These are phyloP conservation scores for Magnolia sinica DNA, from an alignment of 164 flowering plant genomes.

Conservation along the genomic window DNA sequence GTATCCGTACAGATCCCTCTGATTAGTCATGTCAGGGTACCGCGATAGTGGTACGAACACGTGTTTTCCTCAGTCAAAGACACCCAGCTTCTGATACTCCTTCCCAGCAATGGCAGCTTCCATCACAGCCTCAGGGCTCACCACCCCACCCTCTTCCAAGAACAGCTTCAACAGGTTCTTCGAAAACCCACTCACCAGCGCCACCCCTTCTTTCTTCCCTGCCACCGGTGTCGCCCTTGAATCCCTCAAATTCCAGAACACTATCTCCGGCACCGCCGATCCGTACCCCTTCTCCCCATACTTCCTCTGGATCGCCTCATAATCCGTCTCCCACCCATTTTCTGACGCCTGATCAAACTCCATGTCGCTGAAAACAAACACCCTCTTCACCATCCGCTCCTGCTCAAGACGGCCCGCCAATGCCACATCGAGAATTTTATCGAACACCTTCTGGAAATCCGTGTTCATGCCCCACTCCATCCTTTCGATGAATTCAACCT, in stretches of 20 bases:
- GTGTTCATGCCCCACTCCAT: constrained; percentile 36
- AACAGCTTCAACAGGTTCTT: constrained; percentile 48
- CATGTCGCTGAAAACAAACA: constrained; percentile 67
- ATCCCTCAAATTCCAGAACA: constrained; percentile 49
- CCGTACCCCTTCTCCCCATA: constrained; percentile 28
- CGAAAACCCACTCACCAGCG: constrained; percentile 54
- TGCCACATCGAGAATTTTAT: constrained; percentile 24
- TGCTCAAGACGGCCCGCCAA: constrained; percentile 10
- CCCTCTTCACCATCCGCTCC: constrained; percentile 38
- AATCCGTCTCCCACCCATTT: constrained; percentile 51
- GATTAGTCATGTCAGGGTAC: too few relatives aligned
- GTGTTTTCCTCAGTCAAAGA: constrained; percentile 28
- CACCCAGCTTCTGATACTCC: constrained; percentile 32
- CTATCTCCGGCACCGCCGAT: constrained; percentile 41
- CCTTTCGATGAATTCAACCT: constrained; percentile 8
- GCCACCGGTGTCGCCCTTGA: constrained; percentile 43
- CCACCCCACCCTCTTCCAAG: constrained; percentile 34
- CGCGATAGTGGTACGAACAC: too few relatives aligned
- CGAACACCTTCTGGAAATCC: constrained; percentile 35
- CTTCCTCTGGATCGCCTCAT: constrained; percentile 37
- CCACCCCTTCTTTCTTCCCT: constrained; percentile 36
- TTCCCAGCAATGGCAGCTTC: constrained; percentile 32
- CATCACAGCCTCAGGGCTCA: constrained; percentile 41
- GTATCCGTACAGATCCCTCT: too few relatives aligned
- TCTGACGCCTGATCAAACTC: constrained; percentile 48